Percentiles rank a stretch among this genome's conserved stretches.
These are phyloP conservation scores for Nepenthes mirabilis DNA, from an alignment of 148 eudicot genomes.

Conservation along the genomic window DNA sequence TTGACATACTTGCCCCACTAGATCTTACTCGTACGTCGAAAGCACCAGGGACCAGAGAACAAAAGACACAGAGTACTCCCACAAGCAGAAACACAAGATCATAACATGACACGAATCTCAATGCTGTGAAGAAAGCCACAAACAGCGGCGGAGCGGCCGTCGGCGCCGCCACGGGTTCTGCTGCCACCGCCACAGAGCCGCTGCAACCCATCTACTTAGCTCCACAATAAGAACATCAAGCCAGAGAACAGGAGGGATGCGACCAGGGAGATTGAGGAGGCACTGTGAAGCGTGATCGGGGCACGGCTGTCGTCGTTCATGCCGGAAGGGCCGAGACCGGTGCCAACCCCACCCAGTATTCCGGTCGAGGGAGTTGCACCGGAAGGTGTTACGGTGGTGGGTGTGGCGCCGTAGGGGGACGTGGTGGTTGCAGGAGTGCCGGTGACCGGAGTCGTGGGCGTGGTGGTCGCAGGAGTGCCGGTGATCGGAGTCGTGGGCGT, in stretches of 20 bases:
- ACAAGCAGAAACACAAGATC: no score
- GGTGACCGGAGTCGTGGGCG: neutral
- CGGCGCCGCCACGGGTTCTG: no score
- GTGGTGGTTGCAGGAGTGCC: neutral
- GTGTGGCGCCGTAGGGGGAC: neutral
- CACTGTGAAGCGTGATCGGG: neutral
- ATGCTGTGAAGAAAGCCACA: no score
- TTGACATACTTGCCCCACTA: no score
- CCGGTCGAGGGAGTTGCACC: neutral
- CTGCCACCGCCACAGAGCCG: no score
- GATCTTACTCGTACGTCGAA: no score
- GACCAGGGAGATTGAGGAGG: neutral
- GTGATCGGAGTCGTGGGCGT: neutral
- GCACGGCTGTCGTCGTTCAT: neutral
- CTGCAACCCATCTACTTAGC: neutral
- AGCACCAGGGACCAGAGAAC: no score
- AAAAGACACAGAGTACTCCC: no score
- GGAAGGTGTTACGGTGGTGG: neutral
- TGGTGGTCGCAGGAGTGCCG: neutral
- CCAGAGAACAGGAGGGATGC: neutral
- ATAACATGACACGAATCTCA: no score
- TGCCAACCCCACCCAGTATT: neutral
- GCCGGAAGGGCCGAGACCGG: neutral
- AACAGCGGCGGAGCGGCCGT: no score
- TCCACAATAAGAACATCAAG: neutral